Base-by-base conservation (phyloP, 352 stramenopile species). In the Phytophthora pseudosyringae region DNA sequence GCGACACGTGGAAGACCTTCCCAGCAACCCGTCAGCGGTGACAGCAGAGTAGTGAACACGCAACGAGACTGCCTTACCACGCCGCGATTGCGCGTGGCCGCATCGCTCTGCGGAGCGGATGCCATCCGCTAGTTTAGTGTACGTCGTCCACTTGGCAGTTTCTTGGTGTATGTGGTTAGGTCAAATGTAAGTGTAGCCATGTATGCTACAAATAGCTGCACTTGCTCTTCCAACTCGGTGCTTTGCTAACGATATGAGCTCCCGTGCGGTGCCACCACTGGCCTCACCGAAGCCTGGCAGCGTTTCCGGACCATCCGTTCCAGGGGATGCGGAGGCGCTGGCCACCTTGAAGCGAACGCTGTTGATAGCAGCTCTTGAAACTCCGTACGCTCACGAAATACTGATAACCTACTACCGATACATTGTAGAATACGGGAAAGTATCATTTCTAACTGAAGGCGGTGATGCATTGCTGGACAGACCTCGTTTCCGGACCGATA, bases 1-100 rank as follows among this genome's bases (percentile, higher is more conserved):
- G 70, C 26, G 86, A 93, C n/a, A 94, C 73, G 55, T 91, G 80
- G 64, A 91, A 91, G 29, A 91, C 56, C 80, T 89, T 53, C 1
- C 1, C 10, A 48, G 12, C 15, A 47, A 21, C 12, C 5, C 47
- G 18, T 66, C 43, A 71, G 16, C 15, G 45, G 31, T 5, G 5
- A 43, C 2, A 39, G 29, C 10, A 21, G 21, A 21, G 15, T 9
- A 52, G 10, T 25, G 15, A 10, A 29, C 8, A 36, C 3, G 39
- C 16, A 39, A 28, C 13, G 4, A 21, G 21, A n/a, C n/a, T 40
- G 32, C 65, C 21, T 47, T 59, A 80, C 72, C 43, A 81, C 60
- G 54, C 65, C 58, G 35, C 45, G 64, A 51, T 84, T 78, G 32
- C 32, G 56, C 45, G 64, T 59, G 54, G 21, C 16, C 56, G 57